These are phyloP conservation scores for Trichophyton benhamiae DNA, from an alignment of 2,329 filamentous ascomycete species.

Conservation along the genomic window DNA sequence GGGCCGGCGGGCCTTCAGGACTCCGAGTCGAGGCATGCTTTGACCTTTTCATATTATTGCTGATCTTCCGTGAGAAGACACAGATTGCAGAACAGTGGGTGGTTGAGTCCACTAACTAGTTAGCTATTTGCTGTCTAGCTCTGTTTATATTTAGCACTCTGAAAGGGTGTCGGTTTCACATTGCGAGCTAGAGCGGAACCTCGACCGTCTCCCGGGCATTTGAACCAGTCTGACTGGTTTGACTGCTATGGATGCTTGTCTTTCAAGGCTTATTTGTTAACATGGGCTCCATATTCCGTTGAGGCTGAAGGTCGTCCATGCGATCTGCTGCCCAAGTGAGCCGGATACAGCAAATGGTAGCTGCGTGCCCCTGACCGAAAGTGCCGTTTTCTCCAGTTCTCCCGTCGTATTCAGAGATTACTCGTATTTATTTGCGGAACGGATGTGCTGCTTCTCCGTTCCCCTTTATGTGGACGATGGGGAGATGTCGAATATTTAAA, in stretches of 20 bases:
- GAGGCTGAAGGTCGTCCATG: background rate
- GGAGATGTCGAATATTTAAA: background rate
- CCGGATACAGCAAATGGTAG: background rate
- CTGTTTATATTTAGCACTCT: background rate
- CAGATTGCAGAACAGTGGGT: no score
- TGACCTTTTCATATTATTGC: no score
- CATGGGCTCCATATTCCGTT: background rate
- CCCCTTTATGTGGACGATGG: background rate
- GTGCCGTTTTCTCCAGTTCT: background rate
- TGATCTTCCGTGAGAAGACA: no score
- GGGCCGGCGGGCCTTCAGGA: no score
- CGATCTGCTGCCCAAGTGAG: background rate
- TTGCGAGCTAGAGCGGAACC: background rate
- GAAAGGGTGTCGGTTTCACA: background rate
- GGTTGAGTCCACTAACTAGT: no score
- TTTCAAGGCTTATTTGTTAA: background rate
- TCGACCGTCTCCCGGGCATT: background rate
- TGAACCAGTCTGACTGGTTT: background rate
- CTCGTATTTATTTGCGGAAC: background rate
- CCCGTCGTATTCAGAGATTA: conserved; percentile 1
- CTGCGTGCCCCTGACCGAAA: background rate
- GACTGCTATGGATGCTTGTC: background rate
- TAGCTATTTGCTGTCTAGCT: no score
- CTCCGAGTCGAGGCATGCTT: no score
- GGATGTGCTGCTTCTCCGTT: background rate